Base-by-base conservation (phyloP, 306 rosid genomes). In the Trifolium dubium region DNA sequence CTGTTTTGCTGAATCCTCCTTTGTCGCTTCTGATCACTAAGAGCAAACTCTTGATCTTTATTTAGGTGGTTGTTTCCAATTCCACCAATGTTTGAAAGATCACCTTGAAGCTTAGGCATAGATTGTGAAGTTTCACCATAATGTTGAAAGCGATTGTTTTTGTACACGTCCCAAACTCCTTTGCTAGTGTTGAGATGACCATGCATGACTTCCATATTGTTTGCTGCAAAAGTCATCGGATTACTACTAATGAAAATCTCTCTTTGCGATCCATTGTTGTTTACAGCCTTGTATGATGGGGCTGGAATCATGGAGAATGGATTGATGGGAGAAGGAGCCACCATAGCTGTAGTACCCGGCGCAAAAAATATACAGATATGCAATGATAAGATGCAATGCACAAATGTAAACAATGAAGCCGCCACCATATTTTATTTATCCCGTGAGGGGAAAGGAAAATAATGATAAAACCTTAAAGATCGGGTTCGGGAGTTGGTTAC, bases 131-230 rank as follows among this genome's bases (percentile, higher is more conserved):
- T 31, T 34, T 43, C 53, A 18, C 10, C 71, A 30, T 4, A 23
- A 23, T 23, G 3, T 0, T 10, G 78, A 64, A 64, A 1, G 14
- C 43, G 66, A 18, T 15, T 63, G 6, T 64, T 80, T 7, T 61
- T 54, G 17, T 80, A 56, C 8, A 63, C 40, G 5, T 79, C 83
- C 77, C 79, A 71, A 8, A 75, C 11, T 14, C 50, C 70, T 3
- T 53, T 30, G 6, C 43, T 13, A 4, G 2, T 77, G 40, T 67
- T 66, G 7, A 51, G 40, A 31, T 43, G 23, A 2, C 77, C 85
- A 78, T 79, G 85, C 82, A 87, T 64, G 72, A 66, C 61, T 10
- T 75, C 79, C 74, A 17, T 43, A 41, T 19, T 67, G 74, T 64
- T 62, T 19, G 79, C 58, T 47, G 77, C 51, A 35, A 49, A 67